A percentile compares a stretch with the other conserved stretches of the same genome.
Evolutionary conservation across 768 basidiomycete genomes (phyloP).

Genomic region (Leucocoprinus leucothites): DNA sequence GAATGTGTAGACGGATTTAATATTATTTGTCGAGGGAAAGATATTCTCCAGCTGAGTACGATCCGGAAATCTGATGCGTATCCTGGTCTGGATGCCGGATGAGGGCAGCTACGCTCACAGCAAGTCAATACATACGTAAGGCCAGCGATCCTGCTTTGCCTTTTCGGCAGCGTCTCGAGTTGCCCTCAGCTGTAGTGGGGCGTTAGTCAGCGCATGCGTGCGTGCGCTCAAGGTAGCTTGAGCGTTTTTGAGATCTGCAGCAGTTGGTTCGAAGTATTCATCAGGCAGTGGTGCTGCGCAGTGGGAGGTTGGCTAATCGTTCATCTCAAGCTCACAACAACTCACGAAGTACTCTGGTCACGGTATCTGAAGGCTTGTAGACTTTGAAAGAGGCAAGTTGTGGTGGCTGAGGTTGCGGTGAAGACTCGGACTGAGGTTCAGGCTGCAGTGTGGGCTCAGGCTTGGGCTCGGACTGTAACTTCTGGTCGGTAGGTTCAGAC

Average conservation of each 20-base stretch:
- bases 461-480: not conserved
- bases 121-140: constrained; percentile 46
- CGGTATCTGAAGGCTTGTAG: constrained; percentile 4
- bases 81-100: constrained; percentile 55
- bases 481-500: not conserved
- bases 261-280: constrained; percentile 69
- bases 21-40: constrained; percentile 78
- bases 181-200: constrained; percentile 66
- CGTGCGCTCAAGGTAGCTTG: constrained; percentile 62
- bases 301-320: not conserved
- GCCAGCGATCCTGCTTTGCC: constrained; percentile 66
- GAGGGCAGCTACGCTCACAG: not conserved
- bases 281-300: constrained; percentile 56
- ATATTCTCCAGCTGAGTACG: constrained; percentile 75
- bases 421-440: not conserved
- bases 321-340: constrained; percentile 3
- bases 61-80: constrained; percentile 80
- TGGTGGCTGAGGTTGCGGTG: not conserved
- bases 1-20: constrained; percentile 81
- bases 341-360: constrained; percentile 10
- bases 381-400: not conserved
- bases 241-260: constrained; percentile 65
- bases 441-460: not conserved
- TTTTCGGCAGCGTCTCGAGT: constrained; percentile 60
- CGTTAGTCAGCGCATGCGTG: constrained; percentile 60